Percentiles rank a stretch among this genome's conserved stretches.
These are phyloP conservation scores for Pseudogymnoascus sp. DNA, from an alignment of 2,329 filamentous ascomycete genomes.

Conservation along the genomic window DNA sequence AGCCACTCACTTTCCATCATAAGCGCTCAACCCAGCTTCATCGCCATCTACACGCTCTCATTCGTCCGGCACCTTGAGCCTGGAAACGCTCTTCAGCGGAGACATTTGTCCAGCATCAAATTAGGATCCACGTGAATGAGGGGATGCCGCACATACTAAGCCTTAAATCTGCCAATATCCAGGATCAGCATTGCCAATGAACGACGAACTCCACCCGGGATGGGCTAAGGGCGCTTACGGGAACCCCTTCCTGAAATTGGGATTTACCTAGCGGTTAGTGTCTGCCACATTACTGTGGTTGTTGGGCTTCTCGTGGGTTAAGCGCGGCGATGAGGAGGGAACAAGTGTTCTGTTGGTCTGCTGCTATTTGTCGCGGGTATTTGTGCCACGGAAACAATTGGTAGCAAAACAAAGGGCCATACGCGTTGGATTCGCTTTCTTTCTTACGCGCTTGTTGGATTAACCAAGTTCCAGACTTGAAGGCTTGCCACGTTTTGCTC, in stretches of 20 bases:
- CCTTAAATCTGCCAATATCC: background rate
- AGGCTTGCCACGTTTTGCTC: background rate
- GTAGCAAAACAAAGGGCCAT: background rate
- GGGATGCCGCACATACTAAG: background rate
- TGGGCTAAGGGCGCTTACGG: background rate
- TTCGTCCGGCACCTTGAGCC: background rate
- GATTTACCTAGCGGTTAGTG: background rate
- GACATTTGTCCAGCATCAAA: background rate
- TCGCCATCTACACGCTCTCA: background rate
- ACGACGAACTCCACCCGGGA: background rate
- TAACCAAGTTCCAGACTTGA: background rate
- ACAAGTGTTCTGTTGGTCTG: background rate
- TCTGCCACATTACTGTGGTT: background rate
- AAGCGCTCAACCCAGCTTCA: slow-evolving; percentile 2
- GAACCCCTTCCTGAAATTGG: slow-evolving; percentile 6
- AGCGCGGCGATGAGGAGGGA: background rate
- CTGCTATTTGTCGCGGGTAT: background rate
- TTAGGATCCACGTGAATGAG: background rate
- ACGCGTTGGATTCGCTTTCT: background rate
- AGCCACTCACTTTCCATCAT: background rate
- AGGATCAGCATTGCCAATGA: background rate
- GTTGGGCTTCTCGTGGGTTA: background rate
- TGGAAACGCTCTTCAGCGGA: slow-evolving; percentile 2
- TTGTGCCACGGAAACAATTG: background rate
- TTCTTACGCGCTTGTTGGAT: background rate